These are phyloP conservation scores for Theobroma cacao DNA, from an alignment of 345 rosid genomes.

Conservation along the genomic window DNA sequence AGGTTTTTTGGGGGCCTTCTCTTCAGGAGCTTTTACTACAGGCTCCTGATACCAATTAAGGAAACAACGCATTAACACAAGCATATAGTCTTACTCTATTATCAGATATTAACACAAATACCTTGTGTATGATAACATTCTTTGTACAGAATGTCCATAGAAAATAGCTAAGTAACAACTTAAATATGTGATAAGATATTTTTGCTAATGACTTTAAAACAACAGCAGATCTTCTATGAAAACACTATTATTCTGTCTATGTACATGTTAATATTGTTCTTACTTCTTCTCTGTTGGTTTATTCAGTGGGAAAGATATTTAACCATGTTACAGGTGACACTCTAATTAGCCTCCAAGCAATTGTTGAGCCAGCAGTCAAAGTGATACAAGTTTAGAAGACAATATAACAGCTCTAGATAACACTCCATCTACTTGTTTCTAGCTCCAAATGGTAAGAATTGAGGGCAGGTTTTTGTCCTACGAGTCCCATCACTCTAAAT, in stretches of 20 bases:
- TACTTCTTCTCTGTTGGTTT: background rate
- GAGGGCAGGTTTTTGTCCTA: background rate
- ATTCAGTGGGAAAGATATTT: background rate
- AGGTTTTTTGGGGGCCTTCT: slow-evolving; percentile 47
- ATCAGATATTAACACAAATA: background rate
- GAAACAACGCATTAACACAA: slow-evolving; percentile 3
- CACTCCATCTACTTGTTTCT: background rate
- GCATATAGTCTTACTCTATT: background rate
- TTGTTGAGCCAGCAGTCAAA: background rate
- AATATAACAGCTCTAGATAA: background rate
- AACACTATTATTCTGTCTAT: background rate
- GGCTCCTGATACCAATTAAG: slow-evolving; percentile 35
- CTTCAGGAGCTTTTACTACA: slow-evolving; percentile 39
- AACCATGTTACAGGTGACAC: background rate
- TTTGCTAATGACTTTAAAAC: background rate
- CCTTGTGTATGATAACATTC: background rate
- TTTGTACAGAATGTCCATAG: background rate
- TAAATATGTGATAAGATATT: background rate
- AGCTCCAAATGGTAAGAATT: background rate
- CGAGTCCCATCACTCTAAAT: background rate
- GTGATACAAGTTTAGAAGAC: background rate
- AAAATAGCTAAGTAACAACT: background rate
- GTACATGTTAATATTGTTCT: background rate
- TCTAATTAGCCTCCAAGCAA: background rate
- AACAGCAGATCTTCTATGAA: background rate